Conservation (phyloP, 2,329 filamentous ascomycete species). For the Beauveria sp. region DNA sequence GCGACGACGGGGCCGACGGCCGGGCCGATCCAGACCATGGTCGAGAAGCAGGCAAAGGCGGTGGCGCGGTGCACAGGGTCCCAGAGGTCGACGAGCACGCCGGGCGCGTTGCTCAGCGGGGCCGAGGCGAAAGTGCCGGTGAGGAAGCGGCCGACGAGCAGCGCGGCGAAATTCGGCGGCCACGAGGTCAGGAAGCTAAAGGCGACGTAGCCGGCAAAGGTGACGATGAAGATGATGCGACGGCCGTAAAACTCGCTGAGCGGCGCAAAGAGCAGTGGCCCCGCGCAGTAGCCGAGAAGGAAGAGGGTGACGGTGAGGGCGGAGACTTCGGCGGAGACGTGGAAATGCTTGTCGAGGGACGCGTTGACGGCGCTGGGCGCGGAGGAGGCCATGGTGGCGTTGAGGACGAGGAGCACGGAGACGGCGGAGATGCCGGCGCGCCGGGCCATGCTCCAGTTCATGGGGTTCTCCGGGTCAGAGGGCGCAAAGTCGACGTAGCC, state of each 20-base stretch:
- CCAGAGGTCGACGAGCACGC: constrained; percentile 48
- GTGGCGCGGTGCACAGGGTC: constrained; percentile 42
- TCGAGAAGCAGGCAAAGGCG: constrained; percentile 45
- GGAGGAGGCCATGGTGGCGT: constrained; percentile 43
- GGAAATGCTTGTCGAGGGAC: constrained; percentile 35
- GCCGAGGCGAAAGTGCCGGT: constrained; percentile 48
- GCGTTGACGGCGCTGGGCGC: constrained; percentile 18
- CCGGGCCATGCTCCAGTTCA: constrained; percentile 37
- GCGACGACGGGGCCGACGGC: constrained; percentile 45
- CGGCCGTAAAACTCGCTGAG: constrained; percentile 50
- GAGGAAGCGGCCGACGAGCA: constrained; percentile 48
- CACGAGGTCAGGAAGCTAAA: constrained; percentile 49
- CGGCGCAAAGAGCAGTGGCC: constrained; percentile 51
- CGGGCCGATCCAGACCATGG: constrained; percentile 47
- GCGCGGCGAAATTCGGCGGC: constrained; percentile 42
- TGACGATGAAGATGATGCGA: constrained; percentile 43
- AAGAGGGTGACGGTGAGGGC: constrained; percentile 47
- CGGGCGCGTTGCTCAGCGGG: constrained; percentile 40
- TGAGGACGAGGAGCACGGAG: constrained; percentile 41
- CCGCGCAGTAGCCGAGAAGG: constrained; percentile 48
- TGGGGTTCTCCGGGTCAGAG: constrained; percentile 42
- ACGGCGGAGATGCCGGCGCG: constrained; percentile 34
- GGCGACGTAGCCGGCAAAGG: constrained; percentile 39
- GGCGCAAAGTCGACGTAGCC: constrained; percentile 44
- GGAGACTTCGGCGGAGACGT: constrained; percentile 38